Evolutionary conservation across 495 filamentous ascomycete genomes (phyloP).

Genomic region (Aspergillus asperescens): DNA sequence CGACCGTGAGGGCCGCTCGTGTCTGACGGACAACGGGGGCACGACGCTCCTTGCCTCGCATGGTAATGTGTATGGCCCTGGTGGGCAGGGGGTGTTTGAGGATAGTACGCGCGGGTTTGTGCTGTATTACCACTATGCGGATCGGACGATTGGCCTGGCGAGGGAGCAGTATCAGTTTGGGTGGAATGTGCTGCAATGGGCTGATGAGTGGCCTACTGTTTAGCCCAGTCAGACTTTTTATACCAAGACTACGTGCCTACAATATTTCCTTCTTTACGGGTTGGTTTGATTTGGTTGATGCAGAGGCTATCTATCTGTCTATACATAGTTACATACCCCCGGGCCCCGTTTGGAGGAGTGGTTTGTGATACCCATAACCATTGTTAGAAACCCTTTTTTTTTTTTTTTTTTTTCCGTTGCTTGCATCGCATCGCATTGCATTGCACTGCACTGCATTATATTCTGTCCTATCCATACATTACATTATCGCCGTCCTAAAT

Average conservation of each 20-base stretch:
- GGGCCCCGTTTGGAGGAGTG: too few species aligned
- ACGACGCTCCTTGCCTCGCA: slow-evolving; percentile 59
- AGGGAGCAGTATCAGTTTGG: slow-evolving; percentile 53
- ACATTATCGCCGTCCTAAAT: too few species aligned
- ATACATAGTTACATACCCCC: too few species aligned
- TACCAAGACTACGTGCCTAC: neutral
- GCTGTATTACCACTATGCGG: slow-evolving; percentile 68
- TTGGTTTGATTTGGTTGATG: neutral
- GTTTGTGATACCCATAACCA: too few species aligned
- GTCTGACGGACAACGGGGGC: slow-evolving; percentile 52
- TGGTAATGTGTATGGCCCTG: slow-evolving; percentile 62
- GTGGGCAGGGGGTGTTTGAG: slow-evolving; percentile 54
- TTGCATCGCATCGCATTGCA: too few species aligned
- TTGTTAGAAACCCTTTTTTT: too few species aligned
- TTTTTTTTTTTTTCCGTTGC: too few species aligned
- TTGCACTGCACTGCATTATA: too few species aligned
- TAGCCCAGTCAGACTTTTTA: neutral
- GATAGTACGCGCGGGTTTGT: slow-evolving; percentile 46
- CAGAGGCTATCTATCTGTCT: neutral
- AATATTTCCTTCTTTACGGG: neutral
- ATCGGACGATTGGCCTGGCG: slow-evolving; percentile 51
- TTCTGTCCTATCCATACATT: too few species aligned
- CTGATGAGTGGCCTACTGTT: slow-evolving; percentile 52
- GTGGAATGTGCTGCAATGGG: slow-evolving; percentile 57
- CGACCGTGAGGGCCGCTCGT: slow-evolving; percentile 53